Conservation (phyloP, 2,329 filamentous ascomycete species). For the Phaeoacremonium minimum region DNA sequence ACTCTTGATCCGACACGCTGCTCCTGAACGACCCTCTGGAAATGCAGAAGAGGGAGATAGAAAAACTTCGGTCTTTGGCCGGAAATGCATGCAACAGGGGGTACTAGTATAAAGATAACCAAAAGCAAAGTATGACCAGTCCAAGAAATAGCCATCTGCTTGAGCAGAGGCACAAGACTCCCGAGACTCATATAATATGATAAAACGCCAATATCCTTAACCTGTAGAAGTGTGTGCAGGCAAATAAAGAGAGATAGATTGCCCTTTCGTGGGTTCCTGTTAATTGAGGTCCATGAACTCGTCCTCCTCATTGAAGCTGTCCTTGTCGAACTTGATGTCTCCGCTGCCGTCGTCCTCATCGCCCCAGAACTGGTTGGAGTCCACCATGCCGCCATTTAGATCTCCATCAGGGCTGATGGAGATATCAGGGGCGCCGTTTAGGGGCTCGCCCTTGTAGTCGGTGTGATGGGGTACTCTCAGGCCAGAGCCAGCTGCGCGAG, state of each 20-base stretch:
- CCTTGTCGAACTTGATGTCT: constrained; percentile 67
- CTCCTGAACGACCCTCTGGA: no score
- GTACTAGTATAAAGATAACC: no score
- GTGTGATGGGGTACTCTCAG: constrained; percentile 91
- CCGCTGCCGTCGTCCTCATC: constrained; percentile 48
- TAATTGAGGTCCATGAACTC: constrained; percentile 77
- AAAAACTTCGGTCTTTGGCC: no score
- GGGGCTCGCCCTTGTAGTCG: constrained; percentile 77
- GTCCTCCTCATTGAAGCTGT: constrained; percentile 64
- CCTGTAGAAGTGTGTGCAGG: constrained; percentile 1
- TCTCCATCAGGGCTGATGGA: constrained; percentile 47
- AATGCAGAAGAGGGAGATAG: no score
- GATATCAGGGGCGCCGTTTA: constrained; percentile 44
- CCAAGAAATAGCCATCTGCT: no score
- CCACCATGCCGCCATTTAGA: constrained; percentile 8
- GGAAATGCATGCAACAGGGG: no score
- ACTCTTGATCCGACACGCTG: no score
- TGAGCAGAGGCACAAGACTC: no score
- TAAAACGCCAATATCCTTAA: no score
- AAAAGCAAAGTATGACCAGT: no score
- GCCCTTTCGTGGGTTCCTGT: constrained; percentile 16
- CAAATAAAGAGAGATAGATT: not conserved
- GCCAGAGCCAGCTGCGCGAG: constrained; percentile 76
- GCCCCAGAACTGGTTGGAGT: constrained; percentile 8
- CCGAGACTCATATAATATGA: no score